These are phyloP conservation scores for Lachancea waltii DNA, from an alignment of 805 yeast species.

Conservation along the genomic window DNA sequence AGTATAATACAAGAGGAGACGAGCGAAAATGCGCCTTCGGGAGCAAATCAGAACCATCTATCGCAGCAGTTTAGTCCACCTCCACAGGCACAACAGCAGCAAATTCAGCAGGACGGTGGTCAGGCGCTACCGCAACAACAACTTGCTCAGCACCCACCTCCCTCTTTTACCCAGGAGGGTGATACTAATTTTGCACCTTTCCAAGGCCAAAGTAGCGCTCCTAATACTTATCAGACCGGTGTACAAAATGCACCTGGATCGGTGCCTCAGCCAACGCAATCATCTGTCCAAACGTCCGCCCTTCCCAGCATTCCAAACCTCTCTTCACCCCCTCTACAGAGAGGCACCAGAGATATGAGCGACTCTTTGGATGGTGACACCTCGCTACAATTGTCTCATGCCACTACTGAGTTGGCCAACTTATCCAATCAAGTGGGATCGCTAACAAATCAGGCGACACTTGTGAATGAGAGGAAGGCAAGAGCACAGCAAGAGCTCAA, in stretches of 20 bases:
- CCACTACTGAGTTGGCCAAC: constrained; percentile 82
- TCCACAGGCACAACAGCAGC: constrained; percentile 2
- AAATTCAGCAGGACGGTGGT: too few relatives aligned
- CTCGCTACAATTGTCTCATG: constrained; percentile 63
- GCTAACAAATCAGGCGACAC: constrained; percentile 65
- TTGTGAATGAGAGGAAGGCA: constrained; percentile 60
- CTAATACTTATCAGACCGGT: constrained; percentile 41
- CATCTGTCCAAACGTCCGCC: constrained; percentile 12
- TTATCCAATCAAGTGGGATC: constrained; percentile 79
- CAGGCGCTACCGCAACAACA: constrained; percentile 13
- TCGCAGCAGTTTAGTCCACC: background rate
- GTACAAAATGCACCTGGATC: constrained; percentile 36
- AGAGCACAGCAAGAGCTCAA: constrained; percentile 73
- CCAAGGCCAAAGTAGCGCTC: too few relatives aligned
- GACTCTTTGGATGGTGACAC: constrained; percentile 54
- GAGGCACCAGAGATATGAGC: constrained; percentile 35
- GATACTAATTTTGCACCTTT: too few relatives aligned
- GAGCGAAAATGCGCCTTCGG: constrained; percentile 19
- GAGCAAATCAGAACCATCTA: constrained; percentile 14
- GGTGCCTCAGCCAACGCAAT: constrained; percentile 10
- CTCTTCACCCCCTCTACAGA: constrained; percentile 17
- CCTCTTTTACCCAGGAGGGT: too few relatives aligned
- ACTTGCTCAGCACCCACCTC: constrained; percentile 7
- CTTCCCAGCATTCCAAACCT: constrained; percentile 32
- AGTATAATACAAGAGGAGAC: constrained; percentile 40